phyloP scores from a whole-genome alignment of 2,329 filamentous ascomycete genomes.

The Venturia aucupariae region DNA sequence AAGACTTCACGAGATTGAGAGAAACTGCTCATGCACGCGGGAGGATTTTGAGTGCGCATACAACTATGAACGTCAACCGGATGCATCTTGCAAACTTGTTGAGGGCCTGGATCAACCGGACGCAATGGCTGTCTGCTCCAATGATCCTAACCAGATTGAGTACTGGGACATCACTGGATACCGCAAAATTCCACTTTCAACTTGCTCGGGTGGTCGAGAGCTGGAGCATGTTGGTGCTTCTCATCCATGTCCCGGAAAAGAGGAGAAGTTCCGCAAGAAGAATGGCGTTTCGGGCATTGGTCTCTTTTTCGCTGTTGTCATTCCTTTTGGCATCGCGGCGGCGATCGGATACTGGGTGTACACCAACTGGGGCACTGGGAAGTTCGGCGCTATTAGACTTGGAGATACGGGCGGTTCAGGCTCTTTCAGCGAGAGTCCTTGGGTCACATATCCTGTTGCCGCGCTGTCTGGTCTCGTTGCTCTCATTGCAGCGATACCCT shows the following conservation, averaged over 20 bases:
- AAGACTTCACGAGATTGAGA: conserved; percentile 57
- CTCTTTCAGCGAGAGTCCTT: conserved; percentile 48
- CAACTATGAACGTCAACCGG: conserved; percentile 75
- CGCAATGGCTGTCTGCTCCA: conserved; percentile 47
- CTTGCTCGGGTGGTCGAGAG: conserved; percentile 67
- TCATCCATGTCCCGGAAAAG: conserved; percentile 64
- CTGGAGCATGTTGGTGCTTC: conserved; percentile 57
- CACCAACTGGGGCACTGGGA: conserved; percentile 66
- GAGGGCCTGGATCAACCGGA: conserved; percentile 58
- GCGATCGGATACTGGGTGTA: conserved; percentile 78
- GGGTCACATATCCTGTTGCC: conserved; percentile 65
- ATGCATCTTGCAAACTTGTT: conserved; percentile 71
- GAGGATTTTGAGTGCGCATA: conserved; percentile 94
- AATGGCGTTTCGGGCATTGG: conserved; percentile 59
- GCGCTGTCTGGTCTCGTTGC: conserved; percentile 46
- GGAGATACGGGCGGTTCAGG: conserved; percentile 48
- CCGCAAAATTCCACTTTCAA: conserved; percentile 80
- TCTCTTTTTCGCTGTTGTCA: conserved; percentile 76
- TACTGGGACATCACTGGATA: conserved; percentile 84
- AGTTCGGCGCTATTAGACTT: conserved; percentile 82
- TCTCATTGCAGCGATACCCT: conserved; percentile 46
- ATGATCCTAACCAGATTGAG: conserved; percentile 59
- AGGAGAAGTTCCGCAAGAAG: conserved; percentile 72
- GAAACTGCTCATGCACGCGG: conserved; percentile 75
- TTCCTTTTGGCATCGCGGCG: conserved; percentile 63